Conservation (phyloP, 2,329 filamentous ascomycete species). For the Ramichloridium luteum region DNA sequence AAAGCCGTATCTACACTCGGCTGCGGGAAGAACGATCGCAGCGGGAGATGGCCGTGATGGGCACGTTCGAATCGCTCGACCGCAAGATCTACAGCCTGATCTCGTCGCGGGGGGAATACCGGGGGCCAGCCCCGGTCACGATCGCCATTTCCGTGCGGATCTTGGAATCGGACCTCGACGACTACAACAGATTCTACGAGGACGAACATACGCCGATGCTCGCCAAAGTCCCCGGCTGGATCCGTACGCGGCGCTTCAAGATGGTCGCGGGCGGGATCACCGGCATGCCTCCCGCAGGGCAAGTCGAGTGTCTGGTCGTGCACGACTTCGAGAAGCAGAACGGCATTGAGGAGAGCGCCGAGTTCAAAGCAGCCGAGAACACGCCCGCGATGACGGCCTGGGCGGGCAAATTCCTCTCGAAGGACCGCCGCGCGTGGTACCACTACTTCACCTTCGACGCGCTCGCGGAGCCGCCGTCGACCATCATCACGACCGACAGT, state of each 20-base stretch:
- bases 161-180: conserved; percentile 46
- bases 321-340: conserved; percentile 62
- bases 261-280: conserved; percentile 50
- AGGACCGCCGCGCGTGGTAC: conserved; percentile 48
- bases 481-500: conserved; percentile 55
- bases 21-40: conserved; percentile 45
- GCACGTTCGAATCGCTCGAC: conserved; percentile 52
- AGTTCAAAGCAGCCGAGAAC: conserved; percentile 49
- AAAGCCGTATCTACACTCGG: conserved; percentile 55
- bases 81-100: conserved; percentile 60
- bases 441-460: conserved; percentile 70
- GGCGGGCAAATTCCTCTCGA: conserved; percentile 45
- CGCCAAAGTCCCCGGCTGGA: conserved; percentile 64
- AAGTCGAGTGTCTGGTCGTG: conserved; percentile 50
- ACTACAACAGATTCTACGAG: conserved; percentile 56
- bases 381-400: conserved; percentile 52
- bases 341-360: conserved; percentile 51
- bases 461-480: conserved; percentile 50
- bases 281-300: conserved; percentile 30
- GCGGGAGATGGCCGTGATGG: conserved; percentile 43
- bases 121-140: conserved; percentile 16
- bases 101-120: conserved; percentile 28
- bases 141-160: conserved; percentile 16
- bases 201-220: conserved; percentile 65
- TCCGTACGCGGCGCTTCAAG: conserved; percentile 58